Conservation (phyloP, 768 basidiomycete species). For the Boletus pseudo-olivaceus region DNA sequence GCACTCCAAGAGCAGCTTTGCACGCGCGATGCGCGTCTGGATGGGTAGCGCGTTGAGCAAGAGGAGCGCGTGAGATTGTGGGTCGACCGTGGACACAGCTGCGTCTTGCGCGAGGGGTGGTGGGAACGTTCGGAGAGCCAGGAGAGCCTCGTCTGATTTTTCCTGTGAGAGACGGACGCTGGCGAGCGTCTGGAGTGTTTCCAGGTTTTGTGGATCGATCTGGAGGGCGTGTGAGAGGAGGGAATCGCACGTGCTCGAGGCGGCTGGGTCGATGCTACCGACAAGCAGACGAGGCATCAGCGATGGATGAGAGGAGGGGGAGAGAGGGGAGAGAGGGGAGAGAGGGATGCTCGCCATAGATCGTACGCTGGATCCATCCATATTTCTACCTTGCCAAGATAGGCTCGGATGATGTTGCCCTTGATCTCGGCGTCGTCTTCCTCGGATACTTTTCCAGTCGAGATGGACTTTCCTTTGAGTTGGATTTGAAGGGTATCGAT, state of each 20-base stretch:
- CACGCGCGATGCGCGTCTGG: conserved; percentile 65
- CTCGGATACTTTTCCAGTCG: conserved; percentile 33
- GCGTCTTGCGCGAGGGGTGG: conserved; percentile 7
- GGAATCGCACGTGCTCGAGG: conserved; percentile 77
- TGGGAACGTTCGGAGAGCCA: conserved; percentile 31
- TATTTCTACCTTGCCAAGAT: conserved; percentile 88
- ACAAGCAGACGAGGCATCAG: not conserved
- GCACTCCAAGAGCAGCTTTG: conserved; percentile 82
- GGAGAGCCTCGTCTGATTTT: conserved; percentile 72
- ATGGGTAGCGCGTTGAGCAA: conserved; percentile 47
- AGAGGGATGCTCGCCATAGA: conserved; percentile 59
- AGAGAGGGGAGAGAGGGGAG: not conserved
- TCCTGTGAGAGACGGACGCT: conserved; percentile 89
- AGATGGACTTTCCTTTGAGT: conserved; percentile 70
- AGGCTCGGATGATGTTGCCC: conserved; percentile 69
- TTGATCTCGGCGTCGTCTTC: conserved; percentile 48
- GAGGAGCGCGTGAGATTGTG: conserved; percentile 35
- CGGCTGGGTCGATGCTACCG: conserved; percentile 75
- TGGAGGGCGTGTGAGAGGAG: conserved; percentile 70
- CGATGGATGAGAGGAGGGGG: not conserved
- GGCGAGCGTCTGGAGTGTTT: conserved; percentile 76
- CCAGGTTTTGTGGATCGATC: conserved; percentile 70
- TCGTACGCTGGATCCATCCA: conserved; percentile 94
- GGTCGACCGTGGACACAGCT: not conserved
- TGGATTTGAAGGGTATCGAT: conserved; percentile 64